Evolutionary conservation across 2,329 filamentous ascomycete species (phyloP), one percentile per base, ranked within the genome.

Genomic region (Neonectria sp.): DNA sequence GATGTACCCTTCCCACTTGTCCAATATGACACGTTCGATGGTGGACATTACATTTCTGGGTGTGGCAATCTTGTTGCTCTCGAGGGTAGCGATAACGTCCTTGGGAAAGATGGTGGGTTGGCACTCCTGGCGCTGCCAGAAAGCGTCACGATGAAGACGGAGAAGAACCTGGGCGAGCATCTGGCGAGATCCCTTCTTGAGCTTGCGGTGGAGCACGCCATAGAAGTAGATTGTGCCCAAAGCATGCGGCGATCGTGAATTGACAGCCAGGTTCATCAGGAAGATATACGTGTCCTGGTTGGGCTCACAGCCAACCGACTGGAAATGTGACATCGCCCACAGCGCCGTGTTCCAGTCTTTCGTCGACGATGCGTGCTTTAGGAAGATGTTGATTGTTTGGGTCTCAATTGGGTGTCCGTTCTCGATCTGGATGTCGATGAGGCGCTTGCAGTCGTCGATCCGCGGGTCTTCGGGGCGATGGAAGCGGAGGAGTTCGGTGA

Each of bases 401-500:
- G 72, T 62, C 68, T 79, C 63, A 71, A 83, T 24, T 6, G 59
- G 62, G 46, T 65, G 55, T 8, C 73, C 71, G 45, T 76, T 73
- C 6, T 76, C 67, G 3, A 63, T 68, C 27, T 75, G 72, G 3
- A 71, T 69, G 1, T 74, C 60, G 25, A 81, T 60, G 29, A 82
- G 71, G 1, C 67, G 51, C 51, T 76, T 73, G 51, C 79, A 77
- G 21, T 79, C 77, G 15, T 70, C 64, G 37, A 76, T 69, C 13
- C 71, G 65, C 3, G 69, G 58, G 55, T 75, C 55, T 11, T 73
- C 56, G 27, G 60, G 65, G 6, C 73, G 74, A 49, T 82, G 76
- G 72, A 85, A 80, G 33, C 79, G 77, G 55, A 83, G 80, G 27
- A 85, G 79, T 51, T 85, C 82, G 3, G 80, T 75, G n/a, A 86